These are phyloP conservation scores for Rhynchosporium graminicola DNA, from an alignment of 2,329 filamentous ascomycete species.

Conservation along the genomic window DNA sequence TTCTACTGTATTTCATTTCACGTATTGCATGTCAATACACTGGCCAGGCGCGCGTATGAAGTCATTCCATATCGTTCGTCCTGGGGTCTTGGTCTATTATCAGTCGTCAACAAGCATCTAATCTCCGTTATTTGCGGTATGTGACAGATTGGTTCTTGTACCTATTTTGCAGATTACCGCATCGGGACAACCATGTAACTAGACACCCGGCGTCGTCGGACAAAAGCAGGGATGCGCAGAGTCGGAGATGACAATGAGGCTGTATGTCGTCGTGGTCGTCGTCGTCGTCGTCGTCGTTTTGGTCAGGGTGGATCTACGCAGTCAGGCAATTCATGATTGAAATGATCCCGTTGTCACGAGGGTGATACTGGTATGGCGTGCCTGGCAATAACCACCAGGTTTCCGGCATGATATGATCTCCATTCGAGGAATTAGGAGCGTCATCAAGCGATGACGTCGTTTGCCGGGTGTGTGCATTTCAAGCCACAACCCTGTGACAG, in stretches of 20 bases:
- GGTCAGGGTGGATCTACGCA: no score
- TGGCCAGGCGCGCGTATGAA: constrained; percentile 2
- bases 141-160: background rate
- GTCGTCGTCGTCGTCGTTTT: no score
- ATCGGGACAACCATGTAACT: background rate
- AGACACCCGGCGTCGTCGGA: background rate
- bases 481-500: constrained; percentile 1
- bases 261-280: no score
- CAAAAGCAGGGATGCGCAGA: background rate
- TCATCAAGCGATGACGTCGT: constrained; percentile 9
- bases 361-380: background rate
- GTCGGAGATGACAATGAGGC: background rate
- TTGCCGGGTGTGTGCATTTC: background rate
- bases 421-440: background rate
- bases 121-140: background rate
- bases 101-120: constrained; percentile 4
- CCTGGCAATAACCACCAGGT: background rate
- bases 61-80: background rate
- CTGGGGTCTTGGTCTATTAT: background rate
- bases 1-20: no score
- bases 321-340: no score
- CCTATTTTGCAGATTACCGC: background rate
- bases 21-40: background rate
- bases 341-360: no score
- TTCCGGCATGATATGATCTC: background rate